Evolutionary conservation across 2,329 filamentous ascomycete genomes (phyloP).

Genomic region (Hypomyces perniciosus): DNA sequence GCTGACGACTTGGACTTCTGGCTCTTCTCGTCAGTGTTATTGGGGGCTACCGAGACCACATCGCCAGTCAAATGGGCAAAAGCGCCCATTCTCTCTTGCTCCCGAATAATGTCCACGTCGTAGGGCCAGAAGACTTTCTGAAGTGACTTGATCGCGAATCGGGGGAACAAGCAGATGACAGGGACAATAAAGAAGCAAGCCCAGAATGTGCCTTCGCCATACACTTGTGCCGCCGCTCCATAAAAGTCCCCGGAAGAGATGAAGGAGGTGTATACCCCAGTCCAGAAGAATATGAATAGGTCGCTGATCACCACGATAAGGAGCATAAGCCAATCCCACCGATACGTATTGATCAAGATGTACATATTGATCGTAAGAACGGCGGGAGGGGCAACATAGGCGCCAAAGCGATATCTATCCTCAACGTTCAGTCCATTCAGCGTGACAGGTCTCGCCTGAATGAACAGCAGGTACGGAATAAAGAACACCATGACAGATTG

Average conservation of each 20-base stretch:
- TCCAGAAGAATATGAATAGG: slow-evolving; percentile 91
- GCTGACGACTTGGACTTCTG: slow-evolving; percentile 52
- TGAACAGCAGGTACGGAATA: slow-evolving; percentile 79
- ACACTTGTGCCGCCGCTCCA: slow-evolving; percentile 70
- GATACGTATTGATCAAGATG: slow-evolving; percentile 91
- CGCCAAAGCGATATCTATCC: slow-evolving; percentile 78
- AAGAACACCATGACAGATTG: slow-evolving; percentile 93
- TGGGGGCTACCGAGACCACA: slow-evolving; percentile 29
- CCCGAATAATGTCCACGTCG: slow-evolving; percentile 92
- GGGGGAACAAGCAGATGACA: slow-evolving; percentile 76
- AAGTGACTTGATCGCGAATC: slow-evolving; percentile 77
- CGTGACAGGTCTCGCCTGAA: slow-evolving; percentile 61
- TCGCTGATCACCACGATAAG: slow-evolving; percentile 77
- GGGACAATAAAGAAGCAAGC: slow-evolving; percentile 72
- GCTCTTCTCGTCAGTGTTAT: slow-evolving; percentile 28
- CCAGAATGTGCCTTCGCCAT: slow-evolving; percentile 81
- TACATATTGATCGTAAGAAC: slow-evolving; percentile 90
- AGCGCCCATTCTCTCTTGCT: slow-evolving; percentile 77
- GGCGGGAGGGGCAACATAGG: slow-evolving; percentile 77
- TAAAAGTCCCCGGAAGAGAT: slow-evolving; percentile 57
- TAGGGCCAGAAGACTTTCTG: slow-evolving; percentile 93
- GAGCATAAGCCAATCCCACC: slow-evolving; percentile 96
- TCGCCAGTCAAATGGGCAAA: slow-evolving; percentile 62
- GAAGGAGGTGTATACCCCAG: slow-evolving; percentile 68
- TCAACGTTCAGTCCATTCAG: slow-evolving; percentile 68